A percentile compares a stretch with the other conserved stretches of the same genome.
These are phyloP conservation scores for Aspergillus proliferans DNA, from an alignment of 2,329 filamentous ascomycete species.

Conservation along the genomic window DNA sequence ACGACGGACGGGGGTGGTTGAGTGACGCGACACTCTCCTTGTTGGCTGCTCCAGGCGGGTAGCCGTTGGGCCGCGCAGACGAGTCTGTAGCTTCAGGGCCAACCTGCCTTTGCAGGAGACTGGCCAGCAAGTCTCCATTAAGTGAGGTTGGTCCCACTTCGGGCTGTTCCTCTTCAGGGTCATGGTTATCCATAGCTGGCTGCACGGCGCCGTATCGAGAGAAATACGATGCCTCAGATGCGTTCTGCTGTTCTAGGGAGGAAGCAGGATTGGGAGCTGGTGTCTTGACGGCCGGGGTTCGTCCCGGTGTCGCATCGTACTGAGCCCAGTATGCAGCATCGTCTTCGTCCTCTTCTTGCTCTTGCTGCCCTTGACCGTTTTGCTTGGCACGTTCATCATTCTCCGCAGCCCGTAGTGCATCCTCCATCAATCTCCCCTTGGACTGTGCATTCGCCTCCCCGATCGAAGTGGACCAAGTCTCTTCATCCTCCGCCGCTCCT, in stretches of 20 bases:
- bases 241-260: slow-evolving; percentile 23
- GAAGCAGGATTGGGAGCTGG: slow-evolving; percentile 23
- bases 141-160: slow-evolving; percentile 48
- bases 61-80: slow-evolving; percentile 16
- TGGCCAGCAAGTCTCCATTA: slow-evolving; percentile 46
- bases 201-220: slow-evolving; percentile 58
- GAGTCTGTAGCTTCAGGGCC: slow-evolving; percentile 12
- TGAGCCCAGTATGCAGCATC: slow-evolving; percentile 61
- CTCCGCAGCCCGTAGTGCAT: slow-evolving; percentile 29
- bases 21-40: slow-evolving; percentile 24
- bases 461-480: slow-evolving; percentile 49
- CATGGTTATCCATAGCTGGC: slow-evolving; percentile 57
- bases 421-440: slow-evolving; percentile 29
- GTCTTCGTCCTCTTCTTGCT: slow-evolving; percentile 47
- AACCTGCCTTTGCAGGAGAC: slow-evolving; percentile 34
- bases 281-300: slow-evolving; percentile 42
- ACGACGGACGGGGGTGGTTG: slow-evolving; percentile 39
- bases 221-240: slow-evolving; percentile 55
- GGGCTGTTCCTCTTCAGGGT: slow-evolving; percentile 51
- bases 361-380: slow-evolving; percentile 7
- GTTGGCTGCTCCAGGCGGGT: slow-evolving; percentile 11
- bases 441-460: slow-evolving; percentile 49
- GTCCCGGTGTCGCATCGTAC: slow-evolving; percentile 53
- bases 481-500: slow-evolving; percentile 41
- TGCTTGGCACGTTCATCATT: slow-evolving; percentile 9